These are phyloP conservation scores for Stemphylium beticola DNA, from an alignment of 2,329 filamentous ascomycete species.

Conservation along the genomic window DNA sequence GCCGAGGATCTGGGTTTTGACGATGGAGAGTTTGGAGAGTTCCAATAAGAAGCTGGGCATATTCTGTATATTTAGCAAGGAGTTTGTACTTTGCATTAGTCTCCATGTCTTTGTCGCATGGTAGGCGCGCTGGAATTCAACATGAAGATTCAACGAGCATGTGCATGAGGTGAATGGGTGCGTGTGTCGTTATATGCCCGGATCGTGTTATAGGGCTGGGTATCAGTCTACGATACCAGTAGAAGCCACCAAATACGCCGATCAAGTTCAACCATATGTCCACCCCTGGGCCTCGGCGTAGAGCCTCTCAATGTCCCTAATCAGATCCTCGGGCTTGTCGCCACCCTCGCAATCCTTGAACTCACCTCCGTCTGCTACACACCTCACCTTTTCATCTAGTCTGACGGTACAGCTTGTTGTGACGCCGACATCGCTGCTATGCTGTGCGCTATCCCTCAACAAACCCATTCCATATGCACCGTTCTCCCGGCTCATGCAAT, in stretches of 20 bases:
- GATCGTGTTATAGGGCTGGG: neutral
- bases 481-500: slow-evolving; percentile 79
- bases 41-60: slow-evolving; percentile 55
- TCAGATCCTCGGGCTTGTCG: slow-evolving; percentile 71
- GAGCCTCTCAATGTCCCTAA: slow-evolving; percentile 77
- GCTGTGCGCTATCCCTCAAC: slow-evolving; percentile 70
- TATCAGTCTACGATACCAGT: slow-evolving; percentile 5
- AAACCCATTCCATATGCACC: slow-evolving; percentile 72
- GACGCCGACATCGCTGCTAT: slow-evolving; percentile 59
- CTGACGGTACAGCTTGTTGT: slow-evolving; percentile 60
- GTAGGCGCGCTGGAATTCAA: slow-evolving; percentile 21
- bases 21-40: slow-evolving; percentile 88
- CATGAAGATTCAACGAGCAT: neutral
- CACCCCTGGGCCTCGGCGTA: slow-evolving; percentile 52
- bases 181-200: neutral
- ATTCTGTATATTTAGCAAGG: slow-evolving; percentile 26
- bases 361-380: slow-evolving; percentile 76
- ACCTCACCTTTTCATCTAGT: slow-evolving; percentile 79
- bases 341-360: slow-evolving; percentile 82
- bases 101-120: slow-evolving; percentile 23
- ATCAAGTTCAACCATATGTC: slow-evolving; percentile 25
- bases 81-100: slow-evolving; percentile 18
- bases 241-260: neutral
- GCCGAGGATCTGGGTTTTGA: slow-evolving; percentile 77
- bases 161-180: neutral